Conservation (phyloP, 305 asterid genomes). For the Coffea humblotiana region DNA sequence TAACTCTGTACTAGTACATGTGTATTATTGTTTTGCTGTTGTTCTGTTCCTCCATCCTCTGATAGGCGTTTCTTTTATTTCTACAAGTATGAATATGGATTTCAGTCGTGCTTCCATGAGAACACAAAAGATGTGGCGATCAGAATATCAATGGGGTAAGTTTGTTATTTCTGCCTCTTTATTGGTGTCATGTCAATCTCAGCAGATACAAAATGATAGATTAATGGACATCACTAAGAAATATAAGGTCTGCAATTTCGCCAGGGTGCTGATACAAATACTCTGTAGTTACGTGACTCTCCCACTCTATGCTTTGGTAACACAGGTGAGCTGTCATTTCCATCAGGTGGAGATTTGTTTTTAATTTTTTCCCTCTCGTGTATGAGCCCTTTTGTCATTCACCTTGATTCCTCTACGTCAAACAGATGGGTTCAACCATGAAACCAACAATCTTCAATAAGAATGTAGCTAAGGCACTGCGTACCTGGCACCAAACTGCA, state of each 20-base stretch:
- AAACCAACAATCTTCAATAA: constrained; percentile 59
- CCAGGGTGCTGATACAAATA: constrained; percentile 45
- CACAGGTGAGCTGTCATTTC: constrained; percentile 37
- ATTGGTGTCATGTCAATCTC: background rate
- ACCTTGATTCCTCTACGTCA: background rate
- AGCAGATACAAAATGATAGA: background rate
- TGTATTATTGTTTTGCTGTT: background rate
- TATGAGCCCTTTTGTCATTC: background rate
- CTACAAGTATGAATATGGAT: constrained; percentile 49
- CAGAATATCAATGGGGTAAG: constrained; percentile 61
- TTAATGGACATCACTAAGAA: background rate
- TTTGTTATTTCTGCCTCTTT: background rate
- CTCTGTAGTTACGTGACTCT: constrained; percentile 62
- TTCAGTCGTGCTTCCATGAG: constrained; percentile 50
- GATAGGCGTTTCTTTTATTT: constrained; percentile 1
- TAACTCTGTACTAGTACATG: background rate
- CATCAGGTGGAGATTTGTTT: background rate
- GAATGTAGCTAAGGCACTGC: constrained; percentile 43
- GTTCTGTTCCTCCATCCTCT: background rate
- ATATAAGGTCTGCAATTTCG: constrained; percentile 11
- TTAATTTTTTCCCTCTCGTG: background rate
- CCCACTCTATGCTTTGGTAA: constrained; percentile 58
- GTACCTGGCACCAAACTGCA: constrained; percentile 57
- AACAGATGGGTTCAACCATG: constrained; percentile 62
- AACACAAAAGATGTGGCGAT: constrained; percentile 38